These are phyloP conservation scores for Periconia digitata DNA, from an alignment of 2,329 filamentous ascomycete genomes.

Conservation along the genomic window DNA sequence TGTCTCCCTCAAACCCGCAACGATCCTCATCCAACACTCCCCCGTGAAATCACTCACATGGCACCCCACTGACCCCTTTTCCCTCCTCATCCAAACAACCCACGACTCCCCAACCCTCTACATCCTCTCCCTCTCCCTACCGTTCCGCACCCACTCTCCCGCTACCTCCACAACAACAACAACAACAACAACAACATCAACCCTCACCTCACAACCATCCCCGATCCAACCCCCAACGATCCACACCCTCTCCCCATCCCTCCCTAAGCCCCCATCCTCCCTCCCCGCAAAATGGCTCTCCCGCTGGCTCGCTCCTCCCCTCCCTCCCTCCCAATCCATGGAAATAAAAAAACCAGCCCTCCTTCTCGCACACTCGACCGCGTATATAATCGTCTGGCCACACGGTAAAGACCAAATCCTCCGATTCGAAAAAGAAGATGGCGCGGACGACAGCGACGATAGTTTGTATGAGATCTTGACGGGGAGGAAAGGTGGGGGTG, in stretches of 20 bases:
- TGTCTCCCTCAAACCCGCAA: slow-evolving; percentile 36
- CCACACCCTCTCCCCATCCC: slow-evolving; percentile 19
- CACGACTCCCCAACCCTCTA: slow-evolving; percentile 45
- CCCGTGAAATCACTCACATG: slow-evolving; percentile 47
- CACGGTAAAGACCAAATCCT: slow-evolving; percentile 42
- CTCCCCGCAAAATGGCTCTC: slow-evolving; percentile 22
- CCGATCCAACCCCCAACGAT: slow-evolving; percentile 24
- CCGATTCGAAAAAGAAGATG: slow-evolving; percentile 32
- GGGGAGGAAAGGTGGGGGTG: slow-evolving; percentile 39
- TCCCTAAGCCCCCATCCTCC: slow-evolving; percentile 22
- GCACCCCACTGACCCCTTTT: slow-evolving; percentile 42
- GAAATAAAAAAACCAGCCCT: slow-evolving; percentile 43
- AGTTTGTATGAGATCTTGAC: slow-evolving; percentile 52
- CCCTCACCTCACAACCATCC: slow-evolving; percentile 3
- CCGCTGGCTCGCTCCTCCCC: slow-evolving; percentile 28
- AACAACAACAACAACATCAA: slow-evolving; percentile 11
- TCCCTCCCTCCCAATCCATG: no score
- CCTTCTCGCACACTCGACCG: slow-evolving; percentile 37
- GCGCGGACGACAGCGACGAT: slow-evolving; percentile 45
- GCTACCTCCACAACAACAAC: slow-evolving; percentile 15
- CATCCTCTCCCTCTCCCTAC: slow-evolving; percentile 34
- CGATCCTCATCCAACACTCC: slow-evolving; percentile 49
- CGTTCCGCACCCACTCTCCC: not conserved
- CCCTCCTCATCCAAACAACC: slow-evolving; percentile 47
- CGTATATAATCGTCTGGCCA: slow-evolving; percentile 46